These are phyloP conservation scores for Xylariaceae sp. DNA, from an alignment of 2,329 filamentous ascomycete species.

Conservation along the genomic window DNA sequence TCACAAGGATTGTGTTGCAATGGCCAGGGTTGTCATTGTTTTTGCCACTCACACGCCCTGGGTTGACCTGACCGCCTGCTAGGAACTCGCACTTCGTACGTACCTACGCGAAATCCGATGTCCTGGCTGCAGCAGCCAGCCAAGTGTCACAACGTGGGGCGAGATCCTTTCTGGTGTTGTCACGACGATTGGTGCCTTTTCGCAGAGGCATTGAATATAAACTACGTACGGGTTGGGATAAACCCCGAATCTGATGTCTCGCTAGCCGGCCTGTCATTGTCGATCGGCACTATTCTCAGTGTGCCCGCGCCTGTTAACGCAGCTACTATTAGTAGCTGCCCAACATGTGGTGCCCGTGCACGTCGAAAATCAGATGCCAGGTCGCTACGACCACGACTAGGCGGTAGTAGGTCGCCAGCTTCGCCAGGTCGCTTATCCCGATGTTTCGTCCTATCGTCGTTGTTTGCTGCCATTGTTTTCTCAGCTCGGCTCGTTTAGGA, in stretches of 20 bases:
- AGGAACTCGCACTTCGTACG: background rate
- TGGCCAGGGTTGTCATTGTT: background rate
- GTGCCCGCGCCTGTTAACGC: background rate
- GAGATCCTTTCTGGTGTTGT: background rate
- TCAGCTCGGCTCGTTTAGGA: conserved; percentile 16
- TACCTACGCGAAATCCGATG: background rate
- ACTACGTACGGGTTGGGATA: background rate
- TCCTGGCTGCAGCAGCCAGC: background rate
- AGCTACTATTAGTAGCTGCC: background rate
- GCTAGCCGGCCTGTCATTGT: background rate
- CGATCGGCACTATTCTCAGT: background rate
- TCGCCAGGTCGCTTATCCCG: background rate
- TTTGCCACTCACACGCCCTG: background rate
- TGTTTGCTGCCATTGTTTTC: conserved; percentile 17
- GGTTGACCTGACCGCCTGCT: background rate
- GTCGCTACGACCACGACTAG: background rate
- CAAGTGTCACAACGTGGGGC: background rate
- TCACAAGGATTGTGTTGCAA: background rate
- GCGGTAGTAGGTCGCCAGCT: background rate
- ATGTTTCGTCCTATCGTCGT: conserved; percentile 14
- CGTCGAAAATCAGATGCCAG: background rate
- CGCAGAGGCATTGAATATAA: background rate
- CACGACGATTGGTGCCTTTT: background rate
- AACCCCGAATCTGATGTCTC: background rate
- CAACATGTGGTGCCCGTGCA: background rate